Evolutionary conservation across 2,329 filamentous ascomycete genomes (phyloP).

Genomic region (Leptographium wingfieldii): DNA sequence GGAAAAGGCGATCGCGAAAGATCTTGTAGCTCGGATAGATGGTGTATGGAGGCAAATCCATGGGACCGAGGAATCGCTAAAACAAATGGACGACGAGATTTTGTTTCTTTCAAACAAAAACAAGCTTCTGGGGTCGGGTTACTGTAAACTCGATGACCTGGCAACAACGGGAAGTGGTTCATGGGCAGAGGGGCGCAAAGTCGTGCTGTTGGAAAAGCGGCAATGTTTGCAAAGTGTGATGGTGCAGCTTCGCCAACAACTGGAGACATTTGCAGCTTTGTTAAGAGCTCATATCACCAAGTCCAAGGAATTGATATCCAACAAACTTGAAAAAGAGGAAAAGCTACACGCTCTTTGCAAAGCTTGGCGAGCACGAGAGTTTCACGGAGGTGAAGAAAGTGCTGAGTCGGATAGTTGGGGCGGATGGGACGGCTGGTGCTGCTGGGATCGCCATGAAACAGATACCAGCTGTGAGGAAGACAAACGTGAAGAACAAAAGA

Average conservation of each 20-base stretch:
- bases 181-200: background rate
- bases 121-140: no score
- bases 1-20: no score
- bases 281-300: background rate
- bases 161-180: background rate
- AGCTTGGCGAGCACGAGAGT: conserved; percentile 5
- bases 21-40: background rate
- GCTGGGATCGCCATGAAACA: conserved; percentile 3
- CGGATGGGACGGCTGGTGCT: conserved; percentile 9
- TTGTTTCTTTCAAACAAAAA: background rate
- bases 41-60: background rate
- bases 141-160: background rate
- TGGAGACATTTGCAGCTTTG: background rate
- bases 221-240: background rate
- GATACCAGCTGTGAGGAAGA: background rate
- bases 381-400: background rate
- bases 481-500: background rate
- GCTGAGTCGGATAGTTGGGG: background rate
- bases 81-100: background rate
- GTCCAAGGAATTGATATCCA: background rate
- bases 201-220: background rate
- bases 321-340: background rate
- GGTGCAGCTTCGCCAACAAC: background rate
- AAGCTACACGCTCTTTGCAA: conserved; percentile 1
- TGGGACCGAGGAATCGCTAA: background rate